Percentiles rank a stretch among this genome's conserved stretches.
Evolutionary conservation across 1,284 basidiomycete genomes (phyloP).

Genomic region (Trichosporon inkin): DNA sequence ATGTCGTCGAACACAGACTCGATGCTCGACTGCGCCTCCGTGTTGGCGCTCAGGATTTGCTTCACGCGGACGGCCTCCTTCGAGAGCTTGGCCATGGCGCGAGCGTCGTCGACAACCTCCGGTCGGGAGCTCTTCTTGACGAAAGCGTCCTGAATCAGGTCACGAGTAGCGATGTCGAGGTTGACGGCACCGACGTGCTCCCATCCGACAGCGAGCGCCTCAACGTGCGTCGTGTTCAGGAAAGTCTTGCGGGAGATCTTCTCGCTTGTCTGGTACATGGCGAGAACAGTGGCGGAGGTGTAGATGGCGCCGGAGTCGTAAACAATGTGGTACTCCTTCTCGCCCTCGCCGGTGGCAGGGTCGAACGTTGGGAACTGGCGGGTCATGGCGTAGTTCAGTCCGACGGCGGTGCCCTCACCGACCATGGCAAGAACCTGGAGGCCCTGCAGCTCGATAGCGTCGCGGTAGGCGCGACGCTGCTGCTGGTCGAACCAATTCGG

Average conservation of each 20-base stretch:
- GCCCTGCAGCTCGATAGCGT: conserved; percentile 86
- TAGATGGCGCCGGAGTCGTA: conserved; percentile 90
- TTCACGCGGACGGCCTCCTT: conserved; percentile 91
- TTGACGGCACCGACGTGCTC: conserved; percentile 75
- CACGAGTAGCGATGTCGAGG: conserved; percentile 76
- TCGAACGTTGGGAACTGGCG: conserved; percentile 63
- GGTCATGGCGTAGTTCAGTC: conserved; percentile 95
- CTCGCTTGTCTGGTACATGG: conserved; percentile 61
- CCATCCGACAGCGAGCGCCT: conserved; percentile 73
- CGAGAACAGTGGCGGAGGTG: conserved; percentile 79
- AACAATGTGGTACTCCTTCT: conserved; percentile 81
- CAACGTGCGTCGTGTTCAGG: conserved; percentile 65
- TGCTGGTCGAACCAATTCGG: conserved; percentile 82
- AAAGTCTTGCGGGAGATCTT: conserved; percentile 49
- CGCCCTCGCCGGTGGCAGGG: conserved; percentile 35
- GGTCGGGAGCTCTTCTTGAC: conserved; percentile 54
- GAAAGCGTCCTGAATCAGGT: conserved; percentile 74
- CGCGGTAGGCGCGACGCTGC: conserved; percentile 80
- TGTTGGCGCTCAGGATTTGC: conserved; percentile 88
- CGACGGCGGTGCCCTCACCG: conserved; percentile 88
- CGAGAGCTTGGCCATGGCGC: conserved; percentile 87
- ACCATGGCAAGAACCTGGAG: conserved; percentile 77
- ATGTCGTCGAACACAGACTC: conserved; percentile 87
- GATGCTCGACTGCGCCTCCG: conserved; percentile 66
- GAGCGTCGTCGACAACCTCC: conserved; percentile 57